phyloP scores from a whole-genome alignment of 352 stramenopile species.

The Phytophthora aleatoria region DNA sequence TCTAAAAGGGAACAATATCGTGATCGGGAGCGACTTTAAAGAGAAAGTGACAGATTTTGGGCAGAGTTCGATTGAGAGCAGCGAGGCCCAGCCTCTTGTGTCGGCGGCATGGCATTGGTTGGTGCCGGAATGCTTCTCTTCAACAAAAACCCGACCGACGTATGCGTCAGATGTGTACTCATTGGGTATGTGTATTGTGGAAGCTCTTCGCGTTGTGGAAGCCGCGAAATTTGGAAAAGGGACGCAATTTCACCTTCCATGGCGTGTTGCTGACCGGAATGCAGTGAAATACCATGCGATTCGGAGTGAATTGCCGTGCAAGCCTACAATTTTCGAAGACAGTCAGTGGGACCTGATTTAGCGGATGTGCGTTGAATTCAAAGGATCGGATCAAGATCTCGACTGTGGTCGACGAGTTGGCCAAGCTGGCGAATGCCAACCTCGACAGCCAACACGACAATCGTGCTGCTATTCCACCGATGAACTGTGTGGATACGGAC shows the following conservation, averaged over 20 bases:
- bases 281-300: neutral
- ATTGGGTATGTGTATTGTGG: constrained; percentile 17
- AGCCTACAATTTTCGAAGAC: neutral
- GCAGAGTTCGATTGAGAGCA: constrained; percentile 1
- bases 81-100: neutral
- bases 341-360: constrained; percentile 8
- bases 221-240: neutral
- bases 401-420: constrained; percentile 11
- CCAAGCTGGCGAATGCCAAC: neutral
- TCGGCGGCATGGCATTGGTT: constrained; percentile 13
- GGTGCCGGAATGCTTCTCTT: constrained; percentile 5
- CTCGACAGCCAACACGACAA: neutral
- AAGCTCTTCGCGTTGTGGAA: constrained; percentile 16
- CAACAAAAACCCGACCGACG: neutral
- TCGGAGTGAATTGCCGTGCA: neutral
- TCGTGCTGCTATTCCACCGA: neutral
- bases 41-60: neutral
- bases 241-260: neutral
- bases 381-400: constrained; percentile 14
- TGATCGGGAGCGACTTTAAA: constrained; percentile 28
- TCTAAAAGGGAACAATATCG: neutral
- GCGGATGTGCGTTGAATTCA: constrained; percentile 8
- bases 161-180: constrained; percentile 14
- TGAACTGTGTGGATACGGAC: neutral
- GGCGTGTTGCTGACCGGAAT: neutral